Evolutionary conservation across 2,329 filamentous ascomycete species (phyloP).

Genomic region (Colletotrichum noveboracense): DNA sequence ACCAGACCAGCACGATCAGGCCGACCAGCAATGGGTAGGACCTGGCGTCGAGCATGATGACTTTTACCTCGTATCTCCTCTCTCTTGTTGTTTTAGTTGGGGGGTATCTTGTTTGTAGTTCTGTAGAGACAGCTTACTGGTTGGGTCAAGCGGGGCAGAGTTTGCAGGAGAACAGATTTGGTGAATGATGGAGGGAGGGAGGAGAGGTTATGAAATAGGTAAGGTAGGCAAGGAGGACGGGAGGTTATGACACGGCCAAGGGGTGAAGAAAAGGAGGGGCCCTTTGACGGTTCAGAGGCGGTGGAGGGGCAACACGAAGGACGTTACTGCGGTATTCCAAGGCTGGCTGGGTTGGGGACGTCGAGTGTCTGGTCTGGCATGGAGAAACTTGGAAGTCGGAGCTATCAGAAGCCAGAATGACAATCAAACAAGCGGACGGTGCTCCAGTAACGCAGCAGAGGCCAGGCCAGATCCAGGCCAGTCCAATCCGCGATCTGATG

Average conservation of each 20-base stretch:
- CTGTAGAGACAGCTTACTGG: conserved; percentile 5
- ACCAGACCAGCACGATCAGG: conserved; percentile 66
- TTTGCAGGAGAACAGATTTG: not conserved
- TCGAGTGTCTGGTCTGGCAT: not conserved
- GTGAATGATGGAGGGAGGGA: not conserved
- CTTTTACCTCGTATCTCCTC: not conserved
- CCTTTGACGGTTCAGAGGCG: not conserved
- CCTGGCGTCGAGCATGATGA: conserved; percentile 53
- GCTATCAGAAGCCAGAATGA: conserved; percentile 17
- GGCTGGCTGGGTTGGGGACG: not conserved
- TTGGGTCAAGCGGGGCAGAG: not conserved
- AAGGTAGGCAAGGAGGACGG: not conserved
- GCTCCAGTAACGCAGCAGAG: not conserved
- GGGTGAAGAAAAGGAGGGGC: conserved; percentile 21
- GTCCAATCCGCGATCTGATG: conserved; percentile 13
- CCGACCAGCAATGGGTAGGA: conserved; percentile 57
- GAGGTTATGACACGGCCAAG: conserved; percentile 19
- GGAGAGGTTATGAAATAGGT: not conserved
- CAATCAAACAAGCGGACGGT: conserved; percentile 4
- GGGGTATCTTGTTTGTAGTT: not conserved
- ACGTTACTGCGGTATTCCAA: conserved; percentile 17
- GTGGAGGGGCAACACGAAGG: conserved; percentile 18
- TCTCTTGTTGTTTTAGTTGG: not conserved
- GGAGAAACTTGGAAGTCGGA: conserved; percentile 3
- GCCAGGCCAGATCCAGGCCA: not conserved